Percentiles rank a stretch among this genome's conserved stretches.
phyloP scores from a whole-genome alignment of 148 eudicot genomes.

The Salicornia ramosissima region DNA sequence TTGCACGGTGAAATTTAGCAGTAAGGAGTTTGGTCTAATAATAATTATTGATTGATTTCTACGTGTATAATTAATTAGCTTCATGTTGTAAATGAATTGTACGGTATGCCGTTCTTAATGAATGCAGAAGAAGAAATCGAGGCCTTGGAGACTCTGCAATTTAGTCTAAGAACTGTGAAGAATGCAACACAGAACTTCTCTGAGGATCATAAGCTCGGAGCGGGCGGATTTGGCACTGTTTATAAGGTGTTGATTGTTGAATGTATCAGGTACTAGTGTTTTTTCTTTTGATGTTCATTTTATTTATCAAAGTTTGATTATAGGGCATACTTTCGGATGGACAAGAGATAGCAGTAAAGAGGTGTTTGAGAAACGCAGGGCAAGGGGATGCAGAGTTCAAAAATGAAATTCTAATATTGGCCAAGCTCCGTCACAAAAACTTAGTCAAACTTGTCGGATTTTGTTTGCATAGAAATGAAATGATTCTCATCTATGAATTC shows the following conservation, averaged over 20 bases:
- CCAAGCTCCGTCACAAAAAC: constrained; percentile 18
- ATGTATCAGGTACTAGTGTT: background rate
- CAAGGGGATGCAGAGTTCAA: constrained; percentile 15
- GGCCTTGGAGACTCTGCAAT: constrained; percentile 17
- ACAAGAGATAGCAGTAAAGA: constrained; percentile 17
- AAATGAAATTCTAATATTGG: constrained; percentile 9
- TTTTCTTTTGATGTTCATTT: background rate
- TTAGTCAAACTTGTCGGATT: constrained; percentile 17
- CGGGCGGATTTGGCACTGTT: constrained; percentile 22
- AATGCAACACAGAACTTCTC: constrained; percentile 15
- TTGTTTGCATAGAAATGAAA: constrained; percentile 7
- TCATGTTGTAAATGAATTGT: background rate
- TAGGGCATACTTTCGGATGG: constrained; percentile 15
- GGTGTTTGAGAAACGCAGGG: background rate
- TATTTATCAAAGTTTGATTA: background rate
- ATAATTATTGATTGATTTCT: background rate
- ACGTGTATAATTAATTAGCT: background rate
- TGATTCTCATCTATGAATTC: constrained; percentile 14
- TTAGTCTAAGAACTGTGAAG: background rate
- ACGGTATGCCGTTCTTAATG: background rate
- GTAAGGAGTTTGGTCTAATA: constrained; percentile 14
- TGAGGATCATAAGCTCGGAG: background rate
- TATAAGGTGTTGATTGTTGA: constrained; percentile 7
- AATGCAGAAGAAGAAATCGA: constrained; percentile 22
- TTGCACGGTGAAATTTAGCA: constrained; percentile 15